Evolutionary conservation across 1,284 basidiomycete genomes (phyloP).

Genomic region (Malassezia psittaci): DNA sequence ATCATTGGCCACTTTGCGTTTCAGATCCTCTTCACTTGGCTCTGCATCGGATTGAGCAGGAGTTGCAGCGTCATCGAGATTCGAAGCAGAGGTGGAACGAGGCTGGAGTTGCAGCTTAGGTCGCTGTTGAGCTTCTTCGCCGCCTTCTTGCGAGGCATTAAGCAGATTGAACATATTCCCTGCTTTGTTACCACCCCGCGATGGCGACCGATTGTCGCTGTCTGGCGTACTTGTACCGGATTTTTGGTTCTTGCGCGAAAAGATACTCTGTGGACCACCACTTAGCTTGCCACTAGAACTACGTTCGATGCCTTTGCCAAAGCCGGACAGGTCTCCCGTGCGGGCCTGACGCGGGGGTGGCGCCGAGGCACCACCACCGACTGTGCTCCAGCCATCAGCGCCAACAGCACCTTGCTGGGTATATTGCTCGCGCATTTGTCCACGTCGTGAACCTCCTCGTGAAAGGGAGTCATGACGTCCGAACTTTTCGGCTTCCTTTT

Average conservation of each 20-base stretch:
- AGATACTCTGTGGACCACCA: constrained; percentile 64
- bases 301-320: constrained; percentile 58
- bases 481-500: constrained; percentile 27
- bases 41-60: constrained; percentile 49
- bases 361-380: constrained; percentile 52
- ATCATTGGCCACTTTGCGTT: constrained; percentile 61
- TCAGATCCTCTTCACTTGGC: constrained; percentile 58
- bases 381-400: constrained; percentile 71
- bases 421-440: constrained; percentile 75
- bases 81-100: constrained; percentile 53
- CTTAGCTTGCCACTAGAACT: constrained; percentile 34
- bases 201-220: constrained; percentile 53
- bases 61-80: constrained; percentile 45
- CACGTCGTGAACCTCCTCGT: constrained; percentile 57
- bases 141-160: constrained; percentile 23
- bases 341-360: constrained; percentile 58
- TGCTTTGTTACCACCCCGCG: constrained; percentile 61
- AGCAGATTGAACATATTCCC: constrained; percentile 67
- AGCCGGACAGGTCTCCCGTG: constrained; percentile 73
- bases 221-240: constrained; percentile 42
- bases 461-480: constrained; percentile 57
- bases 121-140: constrained; percentile 56
- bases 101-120: constrained; percentile 63
- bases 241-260: constrained; percentile 55
- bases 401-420: constrained; percentile 51